Evolutionary conservation across 495 filamentous ascomycete genomes (phyloP), one percentile per base, ranked within the genome.

Genomic region (Gamarada debralockiae): DNA sequence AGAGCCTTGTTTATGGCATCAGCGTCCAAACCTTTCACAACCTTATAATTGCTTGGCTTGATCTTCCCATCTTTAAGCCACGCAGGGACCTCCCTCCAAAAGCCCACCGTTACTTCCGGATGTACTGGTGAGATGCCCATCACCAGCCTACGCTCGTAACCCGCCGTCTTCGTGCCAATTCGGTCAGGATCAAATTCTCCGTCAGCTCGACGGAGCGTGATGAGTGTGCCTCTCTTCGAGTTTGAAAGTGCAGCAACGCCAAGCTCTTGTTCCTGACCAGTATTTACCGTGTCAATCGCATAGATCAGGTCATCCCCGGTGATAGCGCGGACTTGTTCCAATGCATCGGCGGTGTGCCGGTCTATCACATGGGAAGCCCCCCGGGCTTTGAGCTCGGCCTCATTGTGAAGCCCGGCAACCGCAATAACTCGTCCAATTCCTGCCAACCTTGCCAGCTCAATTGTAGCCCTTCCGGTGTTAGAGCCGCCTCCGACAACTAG

Each of bases 1-100:
- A 48, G 45, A 36, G 29, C 45, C 45, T 48, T 36, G 45, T 48
- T 48, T 17, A 48, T 36, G n/a, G n/a, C 29, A 33, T 48, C 24
- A 13, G 24, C 45, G 29, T 48, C 45, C 29, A 48, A 36, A 18
- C 45, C 29, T 36, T 48, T 36, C 24, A 48, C 29, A 48, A 48
- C 45, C 23, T 36, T 48, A 36, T 13, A 48, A 13, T 48, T 48
- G 24, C 45, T 36, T 33, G 45, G 29, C 23, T 18, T 48, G 18
- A 48, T 36, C 45, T 48, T 48, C n/a, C 45, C 45, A 31, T 48
- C 24, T 33, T 17, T 36, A 31, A 48, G 24, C 45, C 45, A 48
- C 29, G 24, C 45, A 31, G 24, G 24, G 45, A 48, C 29, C n/a
- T 48, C 29, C 29, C 29, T 36, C 45, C 45, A 48, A 22, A 48